phyloP scores from a whole-genome alignment of 2,329 filamentous ascomycete species.

The Pseudogymnoascus sp. region DNA sequence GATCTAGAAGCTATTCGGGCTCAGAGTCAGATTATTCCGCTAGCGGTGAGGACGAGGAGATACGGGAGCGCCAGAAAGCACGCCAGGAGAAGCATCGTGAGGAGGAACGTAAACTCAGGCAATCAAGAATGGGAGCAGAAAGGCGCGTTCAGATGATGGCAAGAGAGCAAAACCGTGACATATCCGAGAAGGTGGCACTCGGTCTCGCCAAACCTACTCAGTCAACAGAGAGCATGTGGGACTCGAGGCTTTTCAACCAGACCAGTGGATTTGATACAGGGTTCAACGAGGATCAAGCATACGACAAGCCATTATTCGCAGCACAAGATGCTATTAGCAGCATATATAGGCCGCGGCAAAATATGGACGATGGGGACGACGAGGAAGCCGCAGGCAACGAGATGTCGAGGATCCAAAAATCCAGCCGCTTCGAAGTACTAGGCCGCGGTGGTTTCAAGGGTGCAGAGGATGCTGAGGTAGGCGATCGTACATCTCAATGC shows the following conservation, averaged over 20 bases:
- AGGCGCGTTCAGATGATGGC: slow-evolving; percentile 87
- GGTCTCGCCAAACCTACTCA: slow-evolving; percentile 92
- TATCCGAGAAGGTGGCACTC: slow-evolving; percentile 92
- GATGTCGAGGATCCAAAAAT: slow-evolving; percentile 81
- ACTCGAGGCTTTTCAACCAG: slow-evolving; percentile 91
- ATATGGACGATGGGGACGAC: slow-evolving; percentile 67
- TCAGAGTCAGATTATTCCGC: slow-evolving; percentile 38
- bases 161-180: slow-evolving; percentile 90
- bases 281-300: slow-evolving; percentile 95
- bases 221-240: slow-evolving; percentile 90
- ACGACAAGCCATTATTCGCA: slow-evolving; percentile 94
- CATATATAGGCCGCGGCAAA: slow-evolving; percentile 78
- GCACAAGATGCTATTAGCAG: slow-evolving; percentile 90
- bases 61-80: slow-evolving; percentile 67
- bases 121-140: slow-evolving; percentile 93
- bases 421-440: slow-evolving; percentile 78
- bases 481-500: slow-evolving; percentile 23
- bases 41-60: slow-evolving; percentile 56
- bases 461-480: slow-evolving; percentile 69
- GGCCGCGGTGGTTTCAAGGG: slow-evolving; percentile 90
- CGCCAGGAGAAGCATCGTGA: slow-evolving; percentile 73
- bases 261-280: slow-evolving; percentile 82
- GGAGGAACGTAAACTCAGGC: slow-evolving; percentile 80
- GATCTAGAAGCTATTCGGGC: slow-evolving; percentile 44
- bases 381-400: slow-evolving; percentile 73